Percentiles rank a stretch among this genome's conserved stretches.
Conservation (phyloP, 768 basidiomycete genomes). For the Mycena venus region DNA sequence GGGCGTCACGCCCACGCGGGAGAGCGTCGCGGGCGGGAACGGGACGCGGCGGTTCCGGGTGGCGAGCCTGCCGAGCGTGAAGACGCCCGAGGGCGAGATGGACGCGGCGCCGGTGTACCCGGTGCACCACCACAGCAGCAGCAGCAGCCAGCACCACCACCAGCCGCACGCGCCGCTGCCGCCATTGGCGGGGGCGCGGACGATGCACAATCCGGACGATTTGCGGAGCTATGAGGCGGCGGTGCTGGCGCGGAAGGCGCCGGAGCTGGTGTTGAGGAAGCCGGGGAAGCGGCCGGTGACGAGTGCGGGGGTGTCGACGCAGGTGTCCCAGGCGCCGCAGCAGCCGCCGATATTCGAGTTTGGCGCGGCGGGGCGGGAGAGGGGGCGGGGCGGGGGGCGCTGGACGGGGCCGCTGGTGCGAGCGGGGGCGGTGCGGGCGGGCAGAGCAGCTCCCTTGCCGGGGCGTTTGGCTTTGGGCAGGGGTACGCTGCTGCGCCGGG, state of each 20-base stretch:
- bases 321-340: background rate
- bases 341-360: conserved; percentile 22
- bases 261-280: conserved; percentile 53
- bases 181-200: conserved; percentile 47
- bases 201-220: conserved; percentile 69
- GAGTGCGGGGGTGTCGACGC: conserved; percentile 40
- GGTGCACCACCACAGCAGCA: conserved; percentile 31
- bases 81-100: conserved; percentile 67
- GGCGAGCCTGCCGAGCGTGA: conserved; percentile 75
- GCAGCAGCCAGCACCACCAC: conserved; percentile 32
- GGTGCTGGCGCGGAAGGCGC: conserved; percentile 75
- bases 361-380: conserved; percentile 1
- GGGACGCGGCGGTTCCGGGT: conserved; percentile 64
- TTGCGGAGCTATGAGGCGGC: conserved; percentile 82
- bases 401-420: background rate
- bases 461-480: conserved; percentile 27
- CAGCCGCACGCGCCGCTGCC: conserved; percentile 39
- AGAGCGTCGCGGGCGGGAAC: background rate
- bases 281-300: conserved; percentile 67
- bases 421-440: background rate
- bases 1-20: conserved; percentile 3
- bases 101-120: conserved; percentile 34
- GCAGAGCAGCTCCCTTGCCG: conserved; percentile 27
- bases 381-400: background rate
- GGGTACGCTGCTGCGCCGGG: conserved; percentile 35